Conservation (phyloP, 345 rosid genomes). For the Turnera subulata region DNA sequence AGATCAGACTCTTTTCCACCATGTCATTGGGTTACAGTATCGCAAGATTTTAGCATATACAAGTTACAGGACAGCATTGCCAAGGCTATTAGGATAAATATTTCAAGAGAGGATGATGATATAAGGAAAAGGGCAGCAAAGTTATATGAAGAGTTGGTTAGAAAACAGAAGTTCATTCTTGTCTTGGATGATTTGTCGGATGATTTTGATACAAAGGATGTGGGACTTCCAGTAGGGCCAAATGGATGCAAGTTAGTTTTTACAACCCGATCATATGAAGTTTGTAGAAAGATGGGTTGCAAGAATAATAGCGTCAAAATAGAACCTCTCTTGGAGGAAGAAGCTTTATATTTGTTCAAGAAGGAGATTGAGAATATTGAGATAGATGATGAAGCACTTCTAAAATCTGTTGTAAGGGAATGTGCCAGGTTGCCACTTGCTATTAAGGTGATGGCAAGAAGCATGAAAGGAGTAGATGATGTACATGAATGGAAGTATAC, state of each 20-base stretch:
- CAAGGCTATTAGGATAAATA: not conserved
- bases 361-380: not conserved
- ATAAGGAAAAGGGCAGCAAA: not conserved
- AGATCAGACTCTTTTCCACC: not conserved
- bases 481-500: not conserved
- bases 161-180: not conserved
- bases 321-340: not conserved
- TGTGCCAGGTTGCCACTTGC: conserved; percentile 4
- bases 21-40: conserved; percentile 1
- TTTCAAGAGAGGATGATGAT: not conserved
- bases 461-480: not conserved
- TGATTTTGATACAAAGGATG: not conserved
- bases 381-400: not conserved
- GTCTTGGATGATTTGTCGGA: conserved; percentile 4
- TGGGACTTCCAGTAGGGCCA: conserved; percentile 7
- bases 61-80: conserved; percentile 2
- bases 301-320: not conserved
- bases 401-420: not conserved
- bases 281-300: not conserved
- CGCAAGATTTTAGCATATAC: not conserved
- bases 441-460: not conserved
- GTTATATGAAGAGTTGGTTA: not conserved
- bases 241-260: not conserved
- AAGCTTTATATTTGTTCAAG: not conserved
- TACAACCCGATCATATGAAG: not conserved